Evolutionary conservation across 1,284 basidiomycete genomes (phyloP).

Genomic region (Fomitiporia mediterranea): DNA sequence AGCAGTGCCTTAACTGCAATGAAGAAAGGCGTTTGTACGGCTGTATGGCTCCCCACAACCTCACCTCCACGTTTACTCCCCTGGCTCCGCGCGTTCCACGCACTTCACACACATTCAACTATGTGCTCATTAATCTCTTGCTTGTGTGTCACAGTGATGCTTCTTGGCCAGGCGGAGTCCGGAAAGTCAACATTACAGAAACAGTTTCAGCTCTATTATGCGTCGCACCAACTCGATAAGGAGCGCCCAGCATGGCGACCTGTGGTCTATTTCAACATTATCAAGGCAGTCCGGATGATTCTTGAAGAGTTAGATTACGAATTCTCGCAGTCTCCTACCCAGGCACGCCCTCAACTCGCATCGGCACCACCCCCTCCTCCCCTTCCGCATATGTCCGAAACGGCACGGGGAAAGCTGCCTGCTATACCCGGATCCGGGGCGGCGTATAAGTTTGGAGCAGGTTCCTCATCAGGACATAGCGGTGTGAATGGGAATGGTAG

Average conservation of each 20-base stretch:
- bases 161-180: constrained; percentile 75
- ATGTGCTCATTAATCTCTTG: not conserved
- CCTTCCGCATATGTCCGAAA: constrained; percentile 20
- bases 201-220: constrained; percentile 76
- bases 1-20: not conserved
- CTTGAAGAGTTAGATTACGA: constrained; percentile 68
- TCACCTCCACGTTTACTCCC: not conserved
- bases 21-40: not conserved
- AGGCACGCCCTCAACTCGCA: constrained; percentile 20
- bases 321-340: constrained; percentile 30
- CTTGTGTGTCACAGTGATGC: constrained; percentile 32
- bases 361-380: constrained; percentile 29
- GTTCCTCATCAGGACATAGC: not conserved
- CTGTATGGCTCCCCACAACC: not conserved
- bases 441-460: not conserved
- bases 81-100: not conserved
- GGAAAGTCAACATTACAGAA: constrained; percentile 78
- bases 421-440: constrained; percentile 13
- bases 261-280: constrained; percentile 75
- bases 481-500: not conserved
- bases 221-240: constrained; percentile 59
- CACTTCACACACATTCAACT: not conserved
- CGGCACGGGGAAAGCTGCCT: constrained; percentile 18
- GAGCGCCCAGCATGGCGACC: constrained; percentile 72
- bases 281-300: constrained; percentile 72